Conservation (phyloP, 306 rosid species). For the Arachis hypogaea region DNA sequence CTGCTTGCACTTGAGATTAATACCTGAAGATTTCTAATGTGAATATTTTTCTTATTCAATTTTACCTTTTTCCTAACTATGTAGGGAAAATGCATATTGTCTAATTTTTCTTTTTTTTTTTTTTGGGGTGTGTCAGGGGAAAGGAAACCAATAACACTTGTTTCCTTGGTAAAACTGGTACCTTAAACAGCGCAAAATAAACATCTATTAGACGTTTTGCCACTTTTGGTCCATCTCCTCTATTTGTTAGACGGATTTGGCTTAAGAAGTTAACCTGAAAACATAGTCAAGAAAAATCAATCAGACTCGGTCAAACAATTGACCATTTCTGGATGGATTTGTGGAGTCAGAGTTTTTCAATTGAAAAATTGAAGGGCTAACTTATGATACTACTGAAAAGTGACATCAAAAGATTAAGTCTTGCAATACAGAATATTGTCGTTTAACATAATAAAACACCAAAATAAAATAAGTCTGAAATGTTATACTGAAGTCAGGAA, state of each 20-base stretch:
- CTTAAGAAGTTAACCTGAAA: conserved; percentile 89
- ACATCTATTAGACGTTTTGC: conserved; percentile 92
- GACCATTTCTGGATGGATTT: conserved; percentile 29
- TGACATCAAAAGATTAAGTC: conserved; percentile 13
- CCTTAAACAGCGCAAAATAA: conserved; percentile 95
- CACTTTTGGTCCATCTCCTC: conserved; percentile 92
- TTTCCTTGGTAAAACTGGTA: conserved; percentile 32
- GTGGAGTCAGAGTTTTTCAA: background rate
- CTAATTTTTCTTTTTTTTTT: too few species aligned
- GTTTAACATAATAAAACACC: background rate
- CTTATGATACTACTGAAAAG: conserved; percentile 7
- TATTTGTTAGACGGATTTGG: conserved; percentile 77
- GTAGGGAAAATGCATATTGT: background rate
- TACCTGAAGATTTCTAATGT: conserved; percentile 58
- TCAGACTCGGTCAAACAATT: conserved; percentile 1
- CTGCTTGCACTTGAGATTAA: conserved; percentile 61
- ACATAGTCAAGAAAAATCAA: conserved; percentile 29
- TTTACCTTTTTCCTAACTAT: background rate
- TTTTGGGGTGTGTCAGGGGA: background rate
- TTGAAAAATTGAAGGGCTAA: background rate
- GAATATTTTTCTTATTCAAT: conserved; percentile 10
- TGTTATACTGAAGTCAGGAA: too few species aligned
- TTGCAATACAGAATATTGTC: conserved; percentile 9
- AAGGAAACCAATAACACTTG: background rate
- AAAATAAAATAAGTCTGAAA: background rate